A percentile compares a stretch with the other conserved stretches of the same genome.
phyloP scores from a whole-genome alignment of 1,284 basidiomycete species.

The Gomphus sp. region DNA sequence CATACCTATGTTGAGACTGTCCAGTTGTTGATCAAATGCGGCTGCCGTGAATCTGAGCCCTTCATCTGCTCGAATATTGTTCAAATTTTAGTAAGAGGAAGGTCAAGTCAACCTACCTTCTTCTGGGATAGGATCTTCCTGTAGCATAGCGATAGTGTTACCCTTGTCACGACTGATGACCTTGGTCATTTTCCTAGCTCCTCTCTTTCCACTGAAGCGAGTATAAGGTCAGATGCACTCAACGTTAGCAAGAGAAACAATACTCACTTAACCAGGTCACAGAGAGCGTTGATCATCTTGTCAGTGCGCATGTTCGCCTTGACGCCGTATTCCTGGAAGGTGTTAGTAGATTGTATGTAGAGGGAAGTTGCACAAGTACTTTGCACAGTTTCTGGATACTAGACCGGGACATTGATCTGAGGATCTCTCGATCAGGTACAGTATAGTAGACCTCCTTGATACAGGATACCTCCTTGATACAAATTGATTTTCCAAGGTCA shows the following conservation, averaged over 20 bases:
- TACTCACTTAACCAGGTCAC: slow-evolving; percentile 1
- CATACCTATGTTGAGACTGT: too few relatives aligned
- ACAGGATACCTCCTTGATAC: too few relatives aligned
- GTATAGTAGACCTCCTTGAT: too few relatives aligned
- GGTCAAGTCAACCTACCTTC: slow-evolving; percentile 42
- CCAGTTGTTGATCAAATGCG: too few relatives aligned
- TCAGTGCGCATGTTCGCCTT: slow-evolving; percentile 10
- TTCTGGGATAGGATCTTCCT: slow-evolving; percentile 49
- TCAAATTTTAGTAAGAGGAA: too few relatives aligned
- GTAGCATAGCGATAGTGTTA: slow-evolving; percentile 37
- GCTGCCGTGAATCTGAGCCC: too few relatives aligned
- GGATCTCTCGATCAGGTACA: slow-evolving; percentile 28
- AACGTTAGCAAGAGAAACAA: not conserved
- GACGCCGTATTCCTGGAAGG: slow-evolving; percentile 5
- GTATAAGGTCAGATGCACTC: slow-evolving; percentile 38
- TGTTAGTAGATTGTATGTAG: too few relatives aligned
- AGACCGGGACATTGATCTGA: slow-evolving; percentile 54
- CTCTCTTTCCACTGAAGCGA: slow-evolving; percentile 47
- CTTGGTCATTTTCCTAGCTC: slow-evolving; percentile 54
- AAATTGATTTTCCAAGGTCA: too few relatives aligned
- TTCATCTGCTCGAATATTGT: too few relatives aligned
- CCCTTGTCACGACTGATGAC: slow-evolving; percentile 33
- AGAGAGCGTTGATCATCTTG: slow-evolving; percentile 8
- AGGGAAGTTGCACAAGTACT: slow-evolving; percentile 24
- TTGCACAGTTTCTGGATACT: slow-evolving; percentile 75